phyloP scores from a whole-genome alignment of 805 yeast species.

The Clavispora fructus region DNA sequence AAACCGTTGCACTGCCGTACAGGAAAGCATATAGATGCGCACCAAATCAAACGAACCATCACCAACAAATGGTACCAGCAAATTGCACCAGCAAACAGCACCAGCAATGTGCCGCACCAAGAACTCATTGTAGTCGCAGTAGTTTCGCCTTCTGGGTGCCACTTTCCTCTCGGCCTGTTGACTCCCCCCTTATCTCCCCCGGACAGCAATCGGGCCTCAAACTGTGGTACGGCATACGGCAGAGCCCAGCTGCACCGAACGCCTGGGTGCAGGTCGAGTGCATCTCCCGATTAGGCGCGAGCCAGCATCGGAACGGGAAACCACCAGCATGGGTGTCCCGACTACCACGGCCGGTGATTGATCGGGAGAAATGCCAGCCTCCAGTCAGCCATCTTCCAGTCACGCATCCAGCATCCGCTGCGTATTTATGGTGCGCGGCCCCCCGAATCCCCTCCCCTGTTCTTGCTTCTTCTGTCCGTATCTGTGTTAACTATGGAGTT shows the following conservation, averaged over 20 bases:
- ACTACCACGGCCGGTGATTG: not conserved
- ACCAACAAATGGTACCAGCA: not conserved
- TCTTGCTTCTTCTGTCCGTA: too few species aligned
- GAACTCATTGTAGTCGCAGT: too few species aligned
- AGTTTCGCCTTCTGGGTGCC: too few species aligned
- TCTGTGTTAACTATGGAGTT: constrained; percentile 11
- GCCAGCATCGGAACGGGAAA: not conserved
- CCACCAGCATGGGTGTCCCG: not conserved
- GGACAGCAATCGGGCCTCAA: too few species aligned
- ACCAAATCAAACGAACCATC: not conserved
- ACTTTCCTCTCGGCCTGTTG: too few species aligned
- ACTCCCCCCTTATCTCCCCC: too few species aligned
- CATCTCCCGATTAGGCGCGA: not conserved
- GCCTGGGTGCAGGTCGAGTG: not conserved
- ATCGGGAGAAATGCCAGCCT: not conserved
- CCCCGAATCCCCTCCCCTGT: not conserved
- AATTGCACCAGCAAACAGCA: too few species aligned
- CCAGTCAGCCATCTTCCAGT: not conserved
- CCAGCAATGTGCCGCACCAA: too few species aligned
- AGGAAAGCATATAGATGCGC: not conserved
- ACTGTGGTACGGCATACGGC: too few species aligned
- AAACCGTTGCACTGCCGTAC: not conserved
- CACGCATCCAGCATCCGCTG: not conserved
- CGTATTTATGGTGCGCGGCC: not conserved
- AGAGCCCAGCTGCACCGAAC: not conserved